These are phyloP conservation scores for Coix lacrymajobi DNA, from an alignment of 176 grass and related monocot species.

Conservation along the genomic window DNA sequence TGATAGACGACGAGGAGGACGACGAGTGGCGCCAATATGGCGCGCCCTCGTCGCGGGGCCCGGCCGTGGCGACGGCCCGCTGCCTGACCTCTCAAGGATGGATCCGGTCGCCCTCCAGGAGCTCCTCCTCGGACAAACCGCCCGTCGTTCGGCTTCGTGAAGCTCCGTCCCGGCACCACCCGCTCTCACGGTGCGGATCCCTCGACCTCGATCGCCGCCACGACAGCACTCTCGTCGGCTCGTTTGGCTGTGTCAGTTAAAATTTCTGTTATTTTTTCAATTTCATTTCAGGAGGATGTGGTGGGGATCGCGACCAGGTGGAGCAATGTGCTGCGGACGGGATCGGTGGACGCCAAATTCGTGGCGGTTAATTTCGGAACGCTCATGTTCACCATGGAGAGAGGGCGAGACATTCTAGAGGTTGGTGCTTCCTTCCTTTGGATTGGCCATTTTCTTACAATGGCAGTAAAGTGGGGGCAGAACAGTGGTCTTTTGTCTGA, in stretches of 20 bases:
- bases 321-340: slow-evolving; percentile 82
- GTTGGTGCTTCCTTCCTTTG: slow-evolving; percentile 18
- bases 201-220: neutral
- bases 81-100: slow-evolving; percentile 68
- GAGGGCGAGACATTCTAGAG: slow-evolving; percentile 62
- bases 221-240: neutral
- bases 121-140: slow-evolving; percentile 59
- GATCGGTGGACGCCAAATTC: slow-evolving; percentile 66
- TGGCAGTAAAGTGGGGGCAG: neutral
- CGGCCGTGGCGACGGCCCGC: slow-evolving; percentile 7
- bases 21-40: slow-evolving; percentile 77
- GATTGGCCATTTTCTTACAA: neutral
- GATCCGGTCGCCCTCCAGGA: slow-evolving; percentile 67
- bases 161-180: slow-evolving; percentile 57
- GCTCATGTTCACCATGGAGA: slow-evolving; percentile 93
- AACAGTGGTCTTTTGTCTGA: neutral
- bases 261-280: neutral
- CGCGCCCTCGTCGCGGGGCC: neutral
- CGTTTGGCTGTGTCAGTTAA: neutral
- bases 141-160: slow-evolving; percentile 81
- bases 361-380: slow-evolving; percentile 73
- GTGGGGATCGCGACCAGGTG: slow-evolving; percentile 58
- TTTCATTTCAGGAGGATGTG: slow-evolving; percentile 59
- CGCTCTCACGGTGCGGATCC: slow-evolving; percentile 53
- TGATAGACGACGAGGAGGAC: slow-evolving; percentile 84